A percentile compares a stretch with the other conserved stretches of the same genome.
phyloP scores from a whole-genome alignment of 495 filamentous ascomycete genomes.

The Penicillium paxilli region DNA sequence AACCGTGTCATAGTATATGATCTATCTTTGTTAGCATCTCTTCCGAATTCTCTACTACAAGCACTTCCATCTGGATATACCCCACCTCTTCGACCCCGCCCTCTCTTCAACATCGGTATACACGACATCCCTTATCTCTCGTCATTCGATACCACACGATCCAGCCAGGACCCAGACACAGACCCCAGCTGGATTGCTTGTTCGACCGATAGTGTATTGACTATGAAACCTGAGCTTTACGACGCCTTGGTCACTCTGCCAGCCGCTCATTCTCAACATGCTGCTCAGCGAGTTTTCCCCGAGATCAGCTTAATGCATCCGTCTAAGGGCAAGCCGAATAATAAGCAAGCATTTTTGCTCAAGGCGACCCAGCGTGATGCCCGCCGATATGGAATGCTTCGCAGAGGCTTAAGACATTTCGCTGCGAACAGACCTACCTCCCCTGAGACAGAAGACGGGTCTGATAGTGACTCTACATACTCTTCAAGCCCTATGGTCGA shows the following conservation, averaged over 20 bases:
- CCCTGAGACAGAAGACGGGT: constrained; percentile 28
- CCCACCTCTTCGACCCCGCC: constrained; percentile 66
- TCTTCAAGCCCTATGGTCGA: constrained; percentile 62
- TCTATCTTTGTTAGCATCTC: constrained; percentile 87
- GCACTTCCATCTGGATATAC: constrained; percentile 40
- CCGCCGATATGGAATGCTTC: constrained; percentile 73
- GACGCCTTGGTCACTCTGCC: constrained; percentile 85
- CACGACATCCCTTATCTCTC: constrained; percentile 85
- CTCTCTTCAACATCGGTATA: constrained; percentile 87
- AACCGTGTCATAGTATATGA: constrained; percentile 69
- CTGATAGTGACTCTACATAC: constrained; percentile 46
- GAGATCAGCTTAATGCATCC: constrained; percentile 49
- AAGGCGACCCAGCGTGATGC: constrained; percentile 91
- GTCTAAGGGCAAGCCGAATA: constrained; percentile 24
- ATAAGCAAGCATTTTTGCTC: constrained; percentile 39
- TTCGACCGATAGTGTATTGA: constrained; percentile 89
- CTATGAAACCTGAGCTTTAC: constrained; percentile 80
- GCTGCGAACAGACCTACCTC: constrained; percentile 28
- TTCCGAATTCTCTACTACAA: constrained; percentile 63
- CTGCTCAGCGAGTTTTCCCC: constrained; percentile 66
- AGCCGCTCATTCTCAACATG: constrained; percentile 57
- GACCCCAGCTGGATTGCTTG: constrained; percentile 85
- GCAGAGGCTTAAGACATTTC: constrained; percentile 60
- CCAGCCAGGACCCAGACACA: constrained; percentile 40
- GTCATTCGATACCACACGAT: constrained; percentile 27